Percentiles rank a stretch among this genome's conserved stretches.
Evolutionary conservation across 1,284 basidiomycete genomes (phyloP).

Genomic region (Peniophora sp.): DNA sequence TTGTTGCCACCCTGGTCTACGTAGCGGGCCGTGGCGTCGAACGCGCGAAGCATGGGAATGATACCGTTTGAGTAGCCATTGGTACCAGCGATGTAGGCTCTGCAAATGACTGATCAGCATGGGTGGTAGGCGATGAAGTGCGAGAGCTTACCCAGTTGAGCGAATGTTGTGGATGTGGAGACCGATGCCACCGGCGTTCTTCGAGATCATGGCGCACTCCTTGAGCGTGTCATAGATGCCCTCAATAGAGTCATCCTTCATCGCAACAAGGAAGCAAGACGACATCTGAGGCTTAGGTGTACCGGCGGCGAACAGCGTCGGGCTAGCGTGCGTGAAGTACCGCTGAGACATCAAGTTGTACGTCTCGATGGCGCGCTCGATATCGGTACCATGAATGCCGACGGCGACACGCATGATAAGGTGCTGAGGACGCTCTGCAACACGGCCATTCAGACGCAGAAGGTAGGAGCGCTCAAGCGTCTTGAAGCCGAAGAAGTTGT

Average conservation of each 20-base stretch:
- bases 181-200: slow-evolving; percentile 98
- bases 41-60: slow-evolving; percentile 98
- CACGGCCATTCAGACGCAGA: slow-evolving; percentile 88
- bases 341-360: slow-evolving; percentile 95
- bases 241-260: slow-evolving; percentile 99
- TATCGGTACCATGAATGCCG: slow-evolving; percentile 89
- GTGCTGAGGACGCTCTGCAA: slow-evolving; percentile 97
- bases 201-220: slow-evolving; percentile 98
- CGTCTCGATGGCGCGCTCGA: slow-evolving; percentile 88
- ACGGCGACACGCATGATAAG: slow-evolving; percentile 99
- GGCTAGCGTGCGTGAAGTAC: slow-evolving; percentile 97
- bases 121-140: slow-evolving; percentile 4
- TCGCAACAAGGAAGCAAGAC: slow-evolving; percentile 96
- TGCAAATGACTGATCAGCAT: slow-evolving; percentile 18
- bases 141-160: slow-evolving; percentile 70
- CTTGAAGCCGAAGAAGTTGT: slow-evolving; percentile 99
- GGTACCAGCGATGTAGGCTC: slow-evolving; percentile 88
- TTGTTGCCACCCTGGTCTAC: slow-evolving; percentile 99
- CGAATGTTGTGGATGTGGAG: slow-evolving; percentile 96
- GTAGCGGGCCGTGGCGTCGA: slow-evolving; percentile 97
- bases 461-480: slow-evolving; percentile 98
- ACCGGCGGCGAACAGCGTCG: slow-evolving; percentile 98
- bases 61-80: slow-evolving; percentile 99
- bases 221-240: slow-evolving; percentile 99
- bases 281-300: slow-evolving; percentile 94